Percentiles rank a stretch among this genome's conserved stretches.
Conservation (phyloP, 2,329 filamentous ascomycete species). For the Aaosphaeria pasadenensis region DNA sequence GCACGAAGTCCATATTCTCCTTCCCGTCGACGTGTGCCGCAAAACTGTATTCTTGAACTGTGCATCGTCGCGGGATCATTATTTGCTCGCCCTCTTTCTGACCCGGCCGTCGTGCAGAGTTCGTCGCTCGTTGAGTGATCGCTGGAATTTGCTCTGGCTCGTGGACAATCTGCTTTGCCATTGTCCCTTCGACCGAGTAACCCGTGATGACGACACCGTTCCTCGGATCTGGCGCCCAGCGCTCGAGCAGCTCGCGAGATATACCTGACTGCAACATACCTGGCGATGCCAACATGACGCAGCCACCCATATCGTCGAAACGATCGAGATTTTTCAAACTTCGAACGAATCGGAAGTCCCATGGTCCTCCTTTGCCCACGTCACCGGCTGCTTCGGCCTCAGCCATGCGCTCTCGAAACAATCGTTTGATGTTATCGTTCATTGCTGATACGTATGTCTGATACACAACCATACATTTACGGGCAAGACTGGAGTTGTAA, state of each 20-base stretch:
- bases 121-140: constrained; percentile 65
- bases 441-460: constrained; percentile 97
- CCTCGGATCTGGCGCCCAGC: constrained; percentile 93
- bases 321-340: constrained; percentile 89
- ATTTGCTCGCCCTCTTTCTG: constrained; percentile 74
- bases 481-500: constrained; percentile 90
- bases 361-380: constrained; percentile 74
- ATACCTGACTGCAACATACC: constrained; percentile 99
- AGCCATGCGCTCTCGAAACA: constrained; percentile 90
- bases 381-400: constrained; percentile 81
- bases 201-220: constrained; percentile 99
- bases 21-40: constrained; percentile 95
- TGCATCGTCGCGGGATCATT: constrained; percentile 89
- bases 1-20: constrained; percentile 95
- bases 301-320: constrained; percentile 92
- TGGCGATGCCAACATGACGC: constrained; percentile 94
- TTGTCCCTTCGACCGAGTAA: constrained; percentile 97
- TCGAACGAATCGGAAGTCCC: constrained; percentile 95
- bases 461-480: constrained; percentile 98
- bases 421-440: constrained; percentile 97
- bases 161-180: constrained; percentile 93
- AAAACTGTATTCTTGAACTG: constrained; percentile 90
- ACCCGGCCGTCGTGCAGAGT: constrained; percentile 58
- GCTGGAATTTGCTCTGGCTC: constrained; percentile 94
- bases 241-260: constrained; percentile 84